Conservation (phyloP, 2,329 filamentous ascomycete species). For the Ascochyta lentis region DNA sequence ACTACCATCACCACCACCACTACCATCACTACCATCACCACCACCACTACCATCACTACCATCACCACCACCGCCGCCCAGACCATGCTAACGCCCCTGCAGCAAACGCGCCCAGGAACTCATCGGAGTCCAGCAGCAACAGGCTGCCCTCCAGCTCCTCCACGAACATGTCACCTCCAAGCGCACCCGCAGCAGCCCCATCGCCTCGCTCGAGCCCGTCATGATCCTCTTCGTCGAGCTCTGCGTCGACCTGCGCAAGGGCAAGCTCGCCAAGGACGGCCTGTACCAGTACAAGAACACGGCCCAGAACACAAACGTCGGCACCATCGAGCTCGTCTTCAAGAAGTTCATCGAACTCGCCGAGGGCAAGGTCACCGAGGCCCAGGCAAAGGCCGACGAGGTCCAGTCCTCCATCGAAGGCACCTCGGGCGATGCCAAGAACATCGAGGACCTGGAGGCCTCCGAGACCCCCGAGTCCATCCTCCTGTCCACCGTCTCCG, state of each 20-base stretch:
- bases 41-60: background rate
- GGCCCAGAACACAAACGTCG: conserved; percentile 97
- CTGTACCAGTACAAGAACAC: conserved; percentile 99
- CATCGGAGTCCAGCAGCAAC: conserved; percentile 93
- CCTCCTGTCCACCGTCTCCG: conserved; percentile 94
- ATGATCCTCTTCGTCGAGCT: conserved; percentile 98
- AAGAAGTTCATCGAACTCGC: conserved; percentile 98
- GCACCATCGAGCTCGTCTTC: conserved; percentile 90
- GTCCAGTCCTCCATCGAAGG: conserved; percentile 83
- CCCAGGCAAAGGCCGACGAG: conserved; percentile 94
- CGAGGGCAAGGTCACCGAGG: conserved; percentile 93
- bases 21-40: too few species aligned
- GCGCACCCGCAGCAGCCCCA: conserved; percentile 95
- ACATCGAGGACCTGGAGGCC: conserved; percentile 93
- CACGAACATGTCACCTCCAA: conserved; percentile 99
- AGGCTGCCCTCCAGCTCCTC: conserved; percentile 89
- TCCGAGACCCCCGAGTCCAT: conserved; percentile 98
- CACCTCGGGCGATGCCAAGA: conserved; percentile 72
- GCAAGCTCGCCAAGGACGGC: conserved; percentile 97
- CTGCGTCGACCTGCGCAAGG: conserved; percentile 96
- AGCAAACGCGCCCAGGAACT: conserved; percentile 89
- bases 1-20: background rate
- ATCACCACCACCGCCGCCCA: background rate
- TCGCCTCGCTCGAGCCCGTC: conserved; percentile 93
- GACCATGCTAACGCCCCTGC: conserved; percentile 27